Evolutionary conservation across 2,329 filamentous ascomycete species (phyloP).

Genomic region (Zasmidium cellare): DNA sequence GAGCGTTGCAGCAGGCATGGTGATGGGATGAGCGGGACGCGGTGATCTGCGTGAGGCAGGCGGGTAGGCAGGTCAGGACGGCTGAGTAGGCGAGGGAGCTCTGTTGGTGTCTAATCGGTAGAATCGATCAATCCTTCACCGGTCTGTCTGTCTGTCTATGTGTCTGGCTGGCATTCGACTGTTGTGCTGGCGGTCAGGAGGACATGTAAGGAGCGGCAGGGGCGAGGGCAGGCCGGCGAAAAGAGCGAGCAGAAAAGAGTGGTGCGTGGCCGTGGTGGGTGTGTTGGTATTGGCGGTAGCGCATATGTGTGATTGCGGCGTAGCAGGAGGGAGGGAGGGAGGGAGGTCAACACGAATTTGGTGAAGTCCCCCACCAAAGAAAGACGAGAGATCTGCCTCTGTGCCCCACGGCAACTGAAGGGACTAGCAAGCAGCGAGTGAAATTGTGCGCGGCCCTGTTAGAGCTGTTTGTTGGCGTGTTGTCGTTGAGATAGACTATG

Average conservation of each 20-base stretch:
- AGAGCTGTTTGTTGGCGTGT: too few species aligned
- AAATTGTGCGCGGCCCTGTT: too few species aligned
- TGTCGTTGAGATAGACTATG: too few species aligned
- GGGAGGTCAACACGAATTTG: not conserved
- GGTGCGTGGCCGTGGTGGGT: too few species aligned
- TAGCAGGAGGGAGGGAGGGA: not conserved
- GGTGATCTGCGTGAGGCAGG: too few species aligned
- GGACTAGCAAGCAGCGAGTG: not conserved
- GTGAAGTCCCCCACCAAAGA: not conserved
- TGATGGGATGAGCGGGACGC: not conserved
- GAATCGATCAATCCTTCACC: not conserved
- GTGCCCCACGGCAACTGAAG: not conserved
- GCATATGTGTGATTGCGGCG: not conserved
- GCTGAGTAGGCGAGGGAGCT: too few species aligned
- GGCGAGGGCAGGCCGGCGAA: not conserved
- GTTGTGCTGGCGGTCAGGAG: not conserved
- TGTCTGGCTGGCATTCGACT: not conserved
- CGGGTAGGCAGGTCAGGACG: too few species aligned
- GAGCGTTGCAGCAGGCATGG: conserved; percentile 14
- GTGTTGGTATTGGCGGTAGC: not conserved
- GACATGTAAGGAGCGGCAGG: not conserved
- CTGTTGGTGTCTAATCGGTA: not conserved
- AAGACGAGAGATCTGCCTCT: not conserved
- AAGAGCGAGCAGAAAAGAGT: too few species aligned
- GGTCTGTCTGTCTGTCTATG: not conserved